These are phyloP conservation scores for Colletotrichum tabaci DNA, from an alignment of 2,329 filamentous ascomycete species.

Conservation along the genomic window DNA sequence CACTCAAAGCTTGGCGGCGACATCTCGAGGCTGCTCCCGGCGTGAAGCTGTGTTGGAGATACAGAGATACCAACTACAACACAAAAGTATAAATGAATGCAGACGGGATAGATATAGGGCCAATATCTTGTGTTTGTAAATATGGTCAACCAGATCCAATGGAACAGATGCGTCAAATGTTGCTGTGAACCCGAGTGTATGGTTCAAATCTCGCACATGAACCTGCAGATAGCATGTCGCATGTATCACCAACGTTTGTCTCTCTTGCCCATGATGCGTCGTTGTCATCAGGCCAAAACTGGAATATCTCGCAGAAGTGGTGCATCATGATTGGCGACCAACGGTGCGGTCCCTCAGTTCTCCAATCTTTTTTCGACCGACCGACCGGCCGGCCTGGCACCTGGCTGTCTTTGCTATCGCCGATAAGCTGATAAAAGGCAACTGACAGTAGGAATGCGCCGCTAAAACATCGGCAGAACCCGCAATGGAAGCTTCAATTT, in stretches of 20 bases:
- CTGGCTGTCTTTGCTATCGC: no score
- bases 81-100: background rate
- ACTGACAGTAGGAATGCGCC: conserved; percentile 27
- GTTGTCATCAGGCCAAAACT: conserved; percentile 11
- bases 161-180: conserved; percentile 3
- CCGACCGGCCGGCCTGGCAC: conserved; percentile 34
- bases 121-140: no score
- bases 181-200: background rate
- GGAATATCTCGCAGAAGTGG: conserved; percentile 27
- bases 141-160: background rate
- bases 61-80: background rate
- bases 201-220: background rate
- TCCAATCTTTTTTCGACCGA: conserved; percentile 4
- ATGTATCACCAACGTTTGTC: background rate
- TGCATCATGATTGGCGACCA: conserved; percentile 12
- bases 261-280: conserved; percentile 13
- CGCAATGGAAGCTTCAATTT: conserved; percentile 42
- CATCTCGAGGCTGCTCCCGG: conserved; percentile 21
- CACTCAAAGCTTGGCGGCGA: conserved; percentile 53
- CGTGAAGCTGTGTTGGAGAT: background rate
- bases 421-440: background rate
- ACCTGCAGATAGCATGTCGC: background rate
- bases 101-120: background rate
- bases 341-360: background rate
- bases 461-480: conserved; percentile 41